Evolutionary conservation across 2,329 filamentous ascomycete genomes (phyloP), one percentile per base, ranked within the genome.

Genomic region (Penicillium brevicompactum): DNA sequence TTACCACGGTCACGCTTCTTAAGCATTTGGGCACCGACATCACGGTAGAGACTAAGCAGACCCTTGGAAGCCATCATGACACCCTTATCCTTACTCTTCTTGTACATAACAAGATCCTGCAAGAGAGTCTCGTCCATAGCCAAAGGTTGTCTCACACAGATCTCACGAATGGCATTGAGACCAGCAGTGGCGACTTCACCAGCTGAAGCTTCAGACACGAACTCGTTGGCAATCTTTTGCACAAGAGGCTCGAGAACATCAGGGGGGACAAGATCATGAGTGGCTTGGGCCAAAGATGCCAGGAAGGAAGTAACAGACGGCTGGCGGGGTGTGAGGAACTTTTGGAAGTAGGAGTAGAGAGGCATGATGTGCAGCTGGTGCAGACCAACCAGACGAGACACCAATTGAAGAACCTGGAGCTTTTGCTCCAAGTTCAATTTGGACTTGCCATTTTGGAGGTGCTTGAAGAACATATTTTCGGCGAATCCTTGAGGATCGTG

Each of bases 11-110:
- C 94, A 68, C 89, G 86, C 80, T 91, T 95, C 75, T 88, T 89
- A 56, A 99, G 79, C 77, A 97, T 84, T 63, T 96, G 90, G 0
- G 94, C 91, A 34, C 89, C 92, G 13, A 96, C 89, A 69, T 97
- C 92, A 64, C 94, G 83, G 78, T 96, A 99, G 5, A 99, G 81
- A 22, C 91, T 91, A 41, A 99, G 80, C 6, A 99, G 80, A 60
- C 94, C 93, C 73, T 94, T 93, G 13, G 93, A 92, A 7, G 94
- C 94, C 94, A 99, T 97, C 84, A 96, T 92, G n/a, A 94, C 90
- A 56, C 93, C 92, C 80, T 97, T 99, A 70, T 99, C 94, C 72
- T 99, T 99, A 70, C 91, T 96, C 80, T 95, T 96, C 57, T 91
- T 86, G 76, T 99, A 97, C 79, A 94, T 89, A 9, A 97, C 92